Base-by-base conservation (phyloP, 139 green algal genomes). In the Haematococcus lacustris region DNA sequence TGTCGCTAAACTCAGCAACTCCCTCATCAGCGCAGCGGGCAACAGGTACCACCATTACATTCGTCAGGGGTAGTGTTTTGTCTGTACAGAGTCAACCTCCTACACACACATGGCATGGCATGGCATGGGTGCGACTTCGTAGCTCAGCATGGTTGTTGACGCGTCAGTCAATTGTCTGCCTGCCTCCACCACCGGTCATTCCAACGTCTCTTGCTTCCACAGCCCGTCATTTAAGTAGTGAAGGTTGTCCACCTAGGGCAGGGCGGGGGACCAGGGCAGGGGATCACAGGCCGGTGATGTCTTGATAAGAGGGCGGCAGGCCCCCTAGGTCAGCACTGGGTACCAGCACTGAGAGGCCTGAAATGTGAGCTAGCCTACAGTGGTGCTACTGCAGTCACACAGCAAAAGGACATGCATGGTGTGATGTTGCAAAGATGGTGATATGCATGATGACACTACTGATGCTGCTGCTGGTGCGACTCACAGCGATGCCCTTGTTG, bases 161-260 rank as follows among this genome's bases (percentile, higher is more conserved):
- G n/a, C n/a, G n/a, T n/a, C n/a, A n/a, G n/a, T n/a, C n/a, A n/a
- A n/a, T n/a, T n/a, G n/a, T n/a, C n/a, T n/a, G n/a, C n/a, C n/a
- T n/a, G n/a, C n/a, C n/a, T n/a, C n/a, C n/a, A n/a, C n/a, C n/a
- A n/a, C n/a, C n/a, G n/a, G n/a, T n/a, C n/a, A 62, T 23, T 71
- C 66, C 9, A 71, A 4, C 23, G 17, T 38, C 39, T 72, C 39
- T 26, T 81, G 82, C 76, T 96, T 95, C 95, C 95, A 99, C 33
- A 99, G 85, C 0, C 92, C 95, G 71, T 99, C 95, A 59, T 92
- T 95, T 1, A 99, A 76, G 80, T 92, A 92, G 76, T 98, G 95
- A 67, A 97, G 77, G 76, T 92, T 94, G 33, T 97, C 87, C 23
- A 98, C 88, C n/a, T 88, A 91, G 3, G 6, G 21, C 60, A 66